Evolutionary conservation across 768 basidiomycete genomes (phyloP), one percentile per base, ranked within the genome.

Genomic region (Boletus tomentosulus): DNA sequence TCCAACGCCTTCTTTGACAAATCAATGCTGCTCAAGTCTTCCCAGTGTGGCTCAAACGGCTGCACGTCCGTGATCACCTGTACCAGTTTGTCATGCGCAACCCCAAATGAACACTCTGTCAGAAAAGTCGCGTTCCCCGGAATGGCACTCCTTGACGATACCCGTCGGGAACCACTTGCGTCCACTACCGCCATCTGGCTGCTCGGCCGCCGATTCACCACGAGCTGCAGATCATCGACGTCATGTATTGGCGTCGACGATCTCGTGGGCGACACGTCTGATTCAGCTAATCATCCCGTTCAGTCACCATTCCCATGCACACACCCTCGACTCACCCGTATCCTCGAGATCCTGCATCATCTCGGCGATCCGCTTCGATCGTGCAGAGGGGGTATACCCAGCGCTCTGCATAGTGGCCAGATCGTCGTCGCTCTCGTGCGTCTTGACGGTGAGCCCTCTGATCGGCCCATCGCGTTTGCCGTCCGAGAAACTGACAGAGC

Each of bases 401-500:
- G 58, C 48, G 25, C 57, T 58, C 42, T 65, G 59, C 42, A 65
- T 55, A 5, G 61, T 63, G 35, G 61, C 57, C 11, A 70, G 68
- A 33, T 69, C 70, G 19, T 71, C 78, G 13, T 72, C 74, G 15
- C 71, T 70, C 35, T 69, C 70, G 46, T 74, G 74, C 43, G 74
- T 63, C 43, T 69, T 70, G 24, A 42, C 53, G 2, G 67, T 71
- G 41, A 86, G 69, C 4, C 86, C 91, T 50, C 76, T 75, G 44
- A 97, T 97, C n/a, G 90, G 92, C 2, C 96, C 95, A 31, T 88
- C 86, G 56, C 80, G 81, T 66, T 85, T 88, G 6, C 97, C 97
- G 66, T 99, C 97, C 25, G 94, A 97, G 73, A 99, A 99, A 69
- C 92, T 96, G 53, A 99, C 96, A 41, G 89, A 92, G 37, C 92